These are phyloP conservation scores for Alternaria sp. DNA, from an alignment of 2,329 filamentous ascomycete genomes.

Conservation along the genomic window DNA sequence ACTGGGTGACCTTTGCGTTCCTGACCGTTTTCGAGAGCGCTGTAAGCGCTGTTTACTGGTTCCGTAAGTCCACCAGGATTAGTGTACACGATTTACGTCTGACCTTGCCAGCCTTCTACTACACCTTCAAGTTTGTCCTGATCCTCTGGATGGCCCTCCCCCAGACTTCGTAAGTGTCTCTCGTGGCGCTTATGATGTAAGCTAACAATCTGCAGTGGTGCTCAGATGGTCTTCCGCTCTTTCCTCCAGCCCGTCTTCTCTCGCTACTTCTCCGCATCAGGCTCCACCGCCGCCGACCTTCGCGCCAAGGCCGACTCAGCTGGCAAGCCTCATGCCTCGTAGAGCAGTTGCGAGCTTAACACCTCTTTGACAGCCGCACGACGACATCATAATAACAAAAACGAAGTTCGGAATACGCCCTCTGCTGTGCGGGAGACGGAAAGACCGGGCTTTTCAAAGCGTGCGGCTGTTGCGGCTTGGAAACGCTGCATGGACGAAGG, in stretches of 20 bases:
- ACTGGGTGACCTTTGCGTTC: constrained; percentile 88
- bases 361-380: constrained; percentile 44
- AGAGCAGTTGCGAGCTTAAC: constrained; percentile 26
- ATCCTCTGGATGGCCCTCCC: constrained; percentile 98
- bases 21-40: constrained; percentile 86
- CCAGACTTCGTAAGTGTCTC: constrained; percentile 78
- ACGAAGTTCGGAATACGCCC: constrained; percentile 12
- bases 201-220: constrained; percentile 70
- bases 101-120: constrained; percentile 81
- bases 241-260: constrained; percentile 91
- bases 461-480: constrained; percentile 45
- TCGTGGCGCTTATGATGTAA: not conserved
- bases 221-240: constrained; percentile 95
- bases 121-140: constrained; percentile 98
- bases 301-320: constrained; percentile 85
- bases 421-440: constrained; percentile 19
- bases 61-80: constrained; percentile 60
- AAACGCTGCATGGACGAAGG: constrained; percentile 32
- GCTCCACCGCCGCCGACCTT: constrained; percentile 84
- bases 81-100: constrained; percentile 12
- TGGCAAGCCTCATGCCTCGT: constrained; percentile 50
- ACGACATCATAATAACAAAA: constrained; percentile 25
- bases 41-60: constrained; percentile 89
- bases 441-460: constrained; percentile 18
- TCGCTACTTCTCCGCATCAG: constrained; percentile 81